Evolutionary conservation across 2,329 filamentous ascomycete species (phyloP), one percentile per base, ranked within the genome.

Genomic region (Verticillium klebahnii): DNA sequence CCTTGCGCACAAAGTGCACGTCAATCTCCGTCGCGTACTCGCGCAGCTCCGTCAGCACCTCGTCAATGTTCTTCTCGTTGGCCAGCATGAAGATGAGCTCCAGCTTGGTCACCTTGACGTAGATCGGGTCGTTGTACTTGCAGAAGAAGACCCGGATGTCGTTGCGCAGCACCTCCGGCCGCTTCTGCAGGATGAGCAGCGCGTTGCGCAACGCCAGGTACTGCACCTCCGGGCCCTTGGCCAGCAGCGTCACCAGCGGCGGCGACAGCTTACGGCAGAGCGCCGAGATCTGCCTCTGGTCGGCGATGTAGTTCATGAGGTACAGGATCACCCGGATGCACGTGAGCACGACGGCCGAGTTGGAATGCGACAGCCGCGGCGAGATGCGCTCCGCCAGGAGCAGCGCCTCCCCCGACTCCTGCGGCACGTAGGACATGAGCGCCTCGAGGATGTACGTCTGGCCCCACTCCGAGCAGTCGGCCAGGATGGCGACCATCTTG

Each of bases 101-200:
- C 58, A 99, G 84, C 77, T 99, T 99, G 17, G 95, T 99, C 59
- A 99, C 95, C 77, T 99, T 99, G 78, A 99, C 95, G 74, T 98
- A 99, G 66, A 99, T 99, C 0, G 95, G 95, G 72, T 99, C 95
- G 74, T 99, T 99, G 78, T 99, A 99, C 82, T 99, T 99, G 87
- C 95, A 99, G 78, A 99, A 99, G 79, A 99, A 99, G 36, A 99
- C 95, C 56, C 95, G 88, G 65, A 99, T 98, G 75, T 99, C 95
- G 75, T 97, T 98, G 66, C 93, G 87, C 60, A 99, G 78, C 9
- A 99, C 94, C 71, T 98, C 95, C 0, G 95, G 95, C 61, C 94
- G 85, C 69, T 94, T 85, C 74, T 99, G 95, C 59, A 99, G 80
- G 68, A 99, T 99, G 15, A 99, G 82, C 2, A 99, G 83, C 0